phyloP scores from a whole-genome alignment of 345 rosid species.

The Eucalyptus pauciflora region DNA sequence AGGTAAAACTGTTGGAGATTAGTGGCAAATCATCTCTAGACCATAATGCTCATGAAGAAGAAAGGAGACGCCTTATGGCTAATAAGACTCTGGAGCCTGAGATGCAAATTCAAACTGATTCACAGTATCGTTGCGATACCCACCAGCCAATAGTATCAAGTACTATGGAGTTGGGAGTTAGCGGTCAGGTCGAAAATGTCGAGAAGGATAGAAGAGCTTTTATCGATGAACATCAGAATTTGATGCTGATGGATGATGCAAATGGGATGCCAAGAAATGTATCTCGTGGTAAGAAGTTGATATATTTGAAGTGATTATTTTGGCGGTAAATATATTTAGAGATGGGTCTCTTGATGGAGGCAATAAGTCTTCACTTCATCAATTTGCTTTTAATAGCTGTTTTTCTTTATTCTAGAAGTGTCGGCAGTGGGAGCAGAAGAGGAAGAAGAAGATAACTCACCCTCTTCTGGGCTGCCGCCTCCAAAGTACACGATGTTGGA shows the following conservation, averaged over 20 bases:
- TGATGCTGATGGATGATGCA: slow-evolving; percentile 4
- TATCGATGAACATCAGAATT: background rate
- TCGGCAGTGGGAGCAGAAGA: slow-evolving; percentile 14
- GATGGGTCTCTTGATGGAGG: background rate
- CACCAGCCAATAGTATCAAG: slow-evolving; percentile 27
- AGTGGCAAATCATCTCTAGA: slow-evolving; percentile 9
- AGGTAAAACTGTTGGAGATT: slow-evolving; percentile 26
- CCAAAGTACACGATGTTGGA: slow-evolving; percentile 75
- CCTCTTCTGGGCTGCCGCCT: slow-evolving; percentile 18
- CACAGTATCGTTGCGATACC: slow-evolving; percentile 9
- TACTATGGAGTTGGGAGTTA: slow-evolving; percentile 11
- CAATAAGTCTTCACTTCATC: background rate
- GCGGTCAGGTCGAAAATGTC: slow-evolving; percentile 6
- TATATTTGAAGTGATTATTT: background rate
- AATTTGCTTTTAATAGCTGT: background rate
- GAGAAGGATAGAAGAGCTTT: slow-evolving; percentile 9
- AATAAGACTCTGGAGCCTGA: slow-evolving; percentile 32
- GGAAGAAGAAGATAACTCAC: slow-evolving; percentile 41
- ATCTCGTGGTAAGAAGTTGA: slow-evolving; percentile 3
- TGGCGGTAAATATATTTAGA: background rate
- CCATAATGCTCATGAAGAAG: slow-evolving; percentile 20
- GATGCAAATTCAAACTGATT: slow-evolving; percentile 34
- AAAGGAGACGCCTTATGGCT: slow-evolving; percentile 35
- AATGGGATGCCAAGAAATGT: background rate
- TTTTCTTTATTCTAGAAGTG: background rate